Conservation (phyloP, 2,329 filamentous ascomycete genomes). For the Microsporum audouinii region DNA sequence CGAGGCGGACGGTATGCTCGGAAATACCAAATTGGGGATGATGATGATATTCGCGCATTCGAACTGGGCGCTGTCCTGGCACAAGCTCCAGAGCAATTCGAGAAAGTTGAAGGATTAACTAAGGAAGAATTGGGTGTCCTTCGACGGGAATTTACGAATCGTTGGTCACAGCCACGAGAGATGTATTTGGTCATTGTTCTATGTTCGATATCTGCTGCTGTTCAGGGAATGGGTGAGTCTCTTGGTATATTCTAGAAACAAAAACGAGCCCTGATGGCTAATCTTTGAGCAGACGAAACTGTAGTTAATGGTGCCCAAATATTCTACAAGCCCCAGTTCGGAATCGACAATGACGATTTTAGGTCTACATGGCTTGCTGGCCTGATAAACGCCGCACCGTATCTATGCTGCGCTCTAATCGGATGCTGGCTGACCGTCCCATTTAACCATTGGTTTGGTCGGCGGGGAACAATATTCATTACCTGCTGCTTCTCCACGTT, state of each 20-base stretch:
- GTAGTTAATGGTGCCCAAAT: slow-evolving; percentile 58
- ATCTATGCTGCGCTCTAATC: slow-evolving; percentile 54
- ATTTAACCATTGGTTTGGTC: slow-evolving; percentile 58
- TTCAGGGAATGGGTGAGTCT: slow-evolving; percentile 52
- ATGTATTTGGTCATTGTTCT: slow-evolving; percentile 56
- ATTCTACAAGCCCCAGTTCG: slow-evolving; percentile 52
- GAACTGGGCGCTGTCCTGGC: slow-evolving; percentile 50
- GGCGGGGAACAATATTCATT: slow-evolving; percentile 64
- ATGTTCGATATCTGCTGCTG: slow-evolving; percentile 57
- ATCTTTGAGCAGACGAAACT: slow-evolving; percentile 45
- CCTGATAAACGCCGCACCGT: slow-evolving; percentile 47
- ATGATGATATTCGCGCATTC: slow-evolving; percentile 49
- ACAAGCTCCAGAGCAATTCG: slow-evolving; percentile 42
- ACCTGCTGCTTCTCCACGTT: slow-evolving; percentile 58
- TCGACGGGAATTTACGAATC: slow-evolving; percentile 50
- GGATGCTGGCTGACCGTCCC: slow-evolving; percentile 66
- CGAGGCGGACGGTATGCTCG: slow-evolving; percentile 50
- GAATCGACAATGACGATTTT: slow-evolving; percentile 41
- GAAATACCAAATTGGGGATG: slow-evolving; percentile 43
- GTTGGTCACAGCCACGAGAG: slow-evolving; percentile 56
- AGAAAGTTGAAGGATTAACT: slow-evolving; percentile 43
- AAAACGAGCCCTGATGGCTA: slow-evolving; percentile 5
- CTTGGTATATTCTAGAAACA: not conserved
- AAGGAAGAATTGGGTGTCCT: slow-evolving; percentile 48
- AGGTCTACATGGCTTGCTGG: slow-evolving; percentile 50